Conservation (phyloP, 2,329 filamentous ascomycete genomes). For the Claviceps humidiphila region DNA sequence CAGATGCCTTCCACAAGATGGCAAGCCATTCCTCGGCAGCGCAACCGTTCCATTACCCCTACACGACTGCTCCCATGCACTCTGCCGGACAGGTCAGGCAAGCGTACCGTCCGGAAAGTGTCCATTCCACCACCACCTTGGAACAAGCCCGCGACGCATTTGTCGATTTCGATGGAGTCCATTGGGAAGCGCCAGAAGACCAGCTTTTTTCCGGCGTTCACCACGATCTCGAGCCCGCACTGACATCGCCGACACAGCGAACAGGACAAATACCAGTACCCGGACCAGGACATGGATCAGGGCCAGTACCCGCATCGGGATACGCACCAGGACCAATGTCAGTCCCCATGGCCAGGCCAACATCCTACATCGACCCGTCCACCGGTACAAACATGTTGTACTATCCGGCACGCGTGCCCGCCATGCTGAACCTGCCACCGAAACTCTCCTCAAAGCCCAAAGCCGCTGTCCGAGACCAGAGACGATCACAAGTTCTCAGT, state of each 20-base stretch:
- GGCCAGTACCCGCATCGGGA: slow-evolving; percentile 33
- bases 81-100: not conserved
- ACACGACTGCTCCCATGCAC: not conserved
- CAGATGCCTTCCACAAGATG: slow-evolving; percentile 22
- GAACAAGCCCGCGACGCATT: slow-evolving; percentile 57
- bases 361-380: slow-evolving; percentile 48
- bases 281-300: slow-evolving; percentile 15
- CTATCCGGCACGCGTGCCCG: slow-evolving; percentile 88
- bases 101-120: slow-evolving; percentile 25
- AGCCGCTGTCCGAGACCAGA: slow-evolving; percentile 48
- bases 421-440: slow-evolving; percentile 84
- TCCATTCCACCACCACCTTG: slow-evolving; percentile 46
- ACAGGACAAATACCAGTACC: slow-evolving; percentile 14
- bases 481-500: slow-evolving; percentile 60
- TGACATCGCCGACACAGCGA: not conserved
- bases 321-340: slow-evolving; percentile 14
- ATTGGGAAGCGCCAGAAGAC: slow-evolving; percentile 47
- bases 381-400: slow-evolving; percentile 76
- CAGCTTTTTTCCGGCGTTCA: slow-evolving; percentile 11
- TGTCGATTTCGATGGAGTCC: slow-evolving; percentile 69
- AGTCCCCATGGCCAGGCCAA: slow-evolving; percentile 25
- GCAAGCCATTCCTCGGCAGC: slow-evolving; percentile 13
- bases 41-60: not conserved
- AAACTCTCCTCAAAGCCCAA: slow-evolving; percentile 66
- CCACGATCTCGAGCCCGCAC: slow-evolving; percentile 9